Evolutionary conservation across 2,329 filamentous ascomycete genomes (phyloP).

Genomic region (Microdochium nivale): DNA sequence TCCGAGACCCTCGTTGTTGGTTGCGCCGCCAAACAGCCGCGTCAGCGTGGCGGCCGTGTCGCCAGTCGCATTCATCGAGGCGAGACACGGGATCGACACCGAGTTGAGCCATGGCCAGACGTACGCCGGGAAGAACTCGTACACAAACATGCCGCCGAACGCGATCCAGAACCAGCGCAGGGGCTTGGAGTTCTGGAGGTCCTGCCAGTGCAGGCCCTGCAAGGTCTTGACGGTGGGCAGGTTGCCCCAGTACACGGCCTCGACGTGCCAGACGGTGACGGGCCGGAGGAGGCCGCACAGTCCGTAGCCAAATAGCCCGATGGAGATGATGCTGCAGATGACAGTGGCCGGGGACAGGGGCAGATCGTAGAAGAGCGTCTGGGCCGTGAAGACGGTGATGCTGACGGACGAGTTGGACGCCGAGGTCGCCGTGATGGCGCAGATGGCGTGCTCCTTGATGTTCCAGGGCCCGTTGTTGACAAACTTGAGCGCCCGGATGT

Average conservation of each 20-base stretch:
- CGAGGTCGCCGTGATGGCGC: conserved; percentile 43
- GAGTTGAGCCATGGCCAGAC: conserved; percentile 47
- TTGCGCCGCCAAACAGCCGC: conserved; percentile 40
- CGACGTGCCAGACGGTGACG: conserved; percentile 45
- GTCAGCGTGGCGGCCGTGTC: conserved; percentile 32
- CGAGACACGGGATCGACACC: conserved; percentile 44
- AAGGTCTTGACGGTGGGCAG: conserved; percentile 44
- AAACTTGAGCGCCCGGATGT: conserved; percentile 31
- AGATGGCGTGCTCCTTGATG: conserved; percentile 48
- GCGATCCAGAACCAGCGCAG: conserved; percentile 43
- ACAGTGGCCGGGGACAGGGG: conserved; percentile 34
- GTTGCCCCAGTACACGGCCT: conserved; percentile 47
- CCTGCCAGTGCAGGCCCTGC: conserved; percentile 45
- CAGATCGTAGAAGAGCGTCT: conserved; percentile 42
- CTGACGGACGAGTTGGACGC: conserved; percentile 38
- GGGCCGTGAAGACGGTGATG: conserved; percentile 34
- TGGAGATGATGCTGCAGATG: conserved; percentile 40
- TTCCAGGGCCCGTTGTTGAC: conserved; percentile 43
- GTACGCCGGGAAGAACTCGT: conserved; percentile 46
- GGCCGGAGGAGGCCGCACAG: conserved; percentile 44
- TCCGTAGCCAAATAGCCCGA: conserved; percentile 47
- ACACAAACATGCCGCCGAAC: conserved; percentile 37
- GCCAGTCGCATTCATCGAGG: conserved; percentile 40
- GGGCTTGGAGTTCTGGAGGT: conserved; percentile 39
- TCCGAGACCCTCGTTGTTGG: conserved; percentile 43